These are phyloP conservation scores for Begonia fuchsioides DNA, from an alignment of 306 rosid species.

Conservation along the genomic window DNA sequence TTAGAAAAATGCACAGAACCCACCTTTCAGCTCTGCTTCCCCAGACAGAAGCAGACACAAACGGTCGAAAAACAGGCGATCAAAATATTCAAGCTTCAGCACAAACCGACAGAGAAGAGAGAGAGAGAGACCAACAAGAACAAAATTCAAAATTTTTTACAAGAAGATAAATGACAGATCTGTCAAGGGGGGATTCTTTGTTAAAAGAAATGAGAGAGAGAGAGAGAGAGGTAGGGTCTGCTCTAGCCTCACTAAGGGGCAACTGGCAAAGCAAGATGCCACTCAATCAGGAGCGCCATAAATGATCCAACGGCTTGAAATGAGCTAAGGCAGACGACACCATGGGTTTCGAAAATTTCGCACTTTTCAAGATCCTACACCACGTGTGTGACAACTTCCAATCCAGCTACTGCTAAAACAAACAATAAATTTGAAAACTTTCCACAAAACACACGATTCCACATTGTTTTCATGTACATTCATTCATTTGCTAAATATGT, in stretches of 20 bases:
- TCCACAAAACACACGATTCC: too few relatives aligned
- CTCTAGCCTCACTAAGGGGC: neutral
- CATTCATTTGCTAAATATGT: too few relatives aligned
- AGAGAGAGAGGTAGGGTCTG: neutral
- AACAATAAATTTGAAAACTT: too few relatives aligned
- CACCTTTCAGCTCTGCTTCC: constrained; percentile 1
- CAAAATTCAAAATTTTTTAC: neutral
- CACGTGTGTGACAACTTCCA: too few relatives aligned
- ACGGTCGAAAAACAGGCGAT: constrained; percentile 14
- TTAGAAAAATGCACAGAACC: constrained; percentile 5
- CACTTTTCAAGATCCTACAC: too few relatives aligned
- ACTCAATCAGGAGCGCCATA: too few relatives aligned
- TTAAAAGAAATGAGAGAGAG: neutral
- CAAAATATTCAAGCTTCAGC: neutral
- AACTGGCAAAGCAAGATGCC: too few relatives aligned
- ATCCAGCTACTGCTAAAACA: too few relatives aligned
- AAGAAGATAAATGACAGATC: neutral
- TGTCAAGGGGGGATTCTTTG: neutral
- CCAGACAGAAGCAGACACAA: constrained; percentile 15
- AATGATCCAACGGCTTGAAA: too few relatives aligned
- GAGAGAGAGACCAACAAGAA: neutral
- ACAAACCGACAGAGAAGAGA: neutral
- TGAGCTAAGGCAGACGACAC: too few relatives aligned
- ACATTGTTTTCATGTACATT: too few relatives aligned
- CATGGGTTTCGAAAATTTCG: too few relatives aligned